phyloP scores from a whole-genome alignment of 148 eudicot species.

The Cornus kousa region DNA sequence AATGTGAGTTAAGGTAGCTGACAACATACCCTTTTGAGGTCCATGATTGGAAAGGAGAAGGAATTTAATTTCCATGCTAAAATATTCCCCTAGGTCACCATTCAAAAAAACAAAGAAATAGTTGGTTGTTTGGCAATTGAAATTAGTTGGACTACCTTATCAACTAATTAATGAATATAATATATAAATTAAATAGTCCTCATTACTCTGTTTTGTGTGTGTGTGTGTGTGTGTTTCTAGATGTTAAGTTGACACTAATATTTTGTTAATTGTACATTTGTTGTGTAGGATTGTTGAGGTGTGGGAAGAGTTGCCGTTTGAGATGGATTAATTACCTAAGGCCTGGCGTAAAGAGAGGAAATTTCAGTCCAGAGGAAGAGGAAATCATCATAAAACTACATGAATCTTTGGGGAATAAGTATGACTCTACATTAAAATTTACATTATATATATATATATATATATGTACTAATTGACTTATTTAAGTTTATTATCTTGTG shows the following conservation, averaged over 20 bases:
- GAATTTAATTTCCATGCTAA: no score
- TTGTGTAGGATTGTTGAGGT: constrained; percentile 41
- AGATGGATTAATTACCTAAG: constrained; percentile 63
- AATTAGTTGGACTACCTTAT: no score
- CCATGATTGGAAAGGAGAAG: no score
- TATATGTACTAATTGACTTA: background rate
- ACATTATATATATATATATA: background rate
- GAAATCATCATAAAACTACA: constrained; percentile 44
- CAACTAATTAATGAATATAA: no score
- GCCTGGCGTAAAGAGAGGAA: constrained; percentile 48
- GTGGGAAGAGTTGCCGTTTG: constrained; percentile 60
- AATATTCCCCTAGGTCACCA: no score
- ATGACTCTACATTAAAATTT: background rate
- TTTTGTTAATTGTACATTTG: background rate
- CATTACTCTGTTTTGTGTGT: background rate
- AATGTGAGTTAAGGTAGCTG: no score
- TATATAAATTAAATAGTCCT: background rate
- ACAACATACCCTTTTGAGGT: no score
- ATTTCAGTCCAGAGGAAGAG: constrained; percentile 47
- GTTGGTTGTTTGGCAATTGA: no score
- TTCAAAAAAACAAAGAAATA: no score
- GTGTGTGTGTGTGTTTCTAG: no score
- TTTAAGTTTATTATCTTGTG: no score
- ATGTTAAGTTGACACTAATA: background rate
- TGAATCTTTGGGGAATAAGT: constrained; percentile 45